Percentiles rank a stretch among this genome's conserved stretches.
Evolutionary conservation across 2,329 filamentous ascomycete genomes (phyloP).

Genomic region (Tolypocladium nubicola): DNA sequence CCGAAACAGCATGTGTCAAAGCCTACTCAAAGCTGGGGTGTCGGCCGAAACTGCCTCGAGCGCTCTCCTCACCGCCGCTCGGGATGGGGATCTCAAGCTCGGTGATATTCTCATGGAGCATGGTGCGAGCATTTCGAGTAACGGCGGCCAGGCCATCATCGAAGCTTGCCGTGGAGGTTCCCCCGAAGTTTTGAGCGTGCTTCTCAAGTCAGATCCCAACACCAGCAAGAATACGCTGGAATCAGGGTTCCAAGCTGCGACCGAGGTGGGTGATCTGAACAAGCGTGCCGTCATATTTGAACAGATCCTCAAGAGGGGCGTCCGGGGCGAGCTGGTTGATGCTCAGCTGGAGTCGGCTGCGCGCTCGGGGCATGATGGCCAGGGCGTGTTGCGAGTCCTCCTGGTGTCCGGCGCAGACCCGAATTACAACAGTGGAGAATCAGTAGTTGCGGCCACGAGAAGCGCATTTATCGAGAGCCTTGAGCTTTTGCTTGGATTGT

Average conservation of each 20-base stretch:
- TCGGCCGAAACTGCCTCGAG: conserved; percentile 34
- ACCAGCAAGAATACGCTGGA: conserved; percentile 32
- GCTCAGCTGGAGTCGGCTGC: conserved; percentile 42
- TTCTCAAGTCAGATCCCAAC: conserved; percentile 31
- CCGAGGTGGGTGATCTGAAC: conserved; percentile 37
- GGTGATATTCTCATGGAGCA: conserved; percentile 39
- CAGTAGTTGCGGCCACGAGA: conserved; percentile 42
- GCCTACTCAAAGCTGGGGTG: conserved; percentile 35
- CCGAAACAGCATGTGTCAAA: conserved; percentile 32
- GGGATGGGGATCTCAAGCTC: conserved; percentile 41
- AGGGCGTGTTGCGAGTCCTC: conserved; percentile 37
- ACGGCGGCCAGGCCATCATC: conserved; percentile 41
- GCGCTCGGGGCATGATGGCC: conserved; percentile 37
- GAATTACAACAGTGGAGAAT: conserved; percentile 43
- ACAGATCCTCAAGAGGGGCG: conserved; percentile 37
- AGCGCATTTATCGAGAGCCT: conserved; percentile 39
- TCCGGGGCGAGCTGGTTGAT: conserved; percentile 39
- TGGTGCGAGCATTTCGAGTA: conserved; percentile 39
- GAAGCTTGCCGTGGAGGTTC: conserved; percentile 43
- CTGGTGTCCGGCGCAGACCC: conserved; percentile 42
- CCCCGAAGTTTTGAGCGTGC: conserved; percentile 36
- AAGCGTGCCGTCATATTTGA: conserved; percentile 39
- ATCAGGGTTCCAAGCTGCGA: conserved; percentile 44
- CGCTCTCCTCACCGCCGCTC: conserved; percentile 38
- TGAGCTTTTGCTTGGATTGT: conserved; percentile 39